Percentiles rank a stretch among this genome's conserved stretches.
These are phyloP conservation scores for Talaromyces sp. DNA, from an alignment of 2,329 filamentous ascomycete species.

Conservation along the genomic window DNA sequence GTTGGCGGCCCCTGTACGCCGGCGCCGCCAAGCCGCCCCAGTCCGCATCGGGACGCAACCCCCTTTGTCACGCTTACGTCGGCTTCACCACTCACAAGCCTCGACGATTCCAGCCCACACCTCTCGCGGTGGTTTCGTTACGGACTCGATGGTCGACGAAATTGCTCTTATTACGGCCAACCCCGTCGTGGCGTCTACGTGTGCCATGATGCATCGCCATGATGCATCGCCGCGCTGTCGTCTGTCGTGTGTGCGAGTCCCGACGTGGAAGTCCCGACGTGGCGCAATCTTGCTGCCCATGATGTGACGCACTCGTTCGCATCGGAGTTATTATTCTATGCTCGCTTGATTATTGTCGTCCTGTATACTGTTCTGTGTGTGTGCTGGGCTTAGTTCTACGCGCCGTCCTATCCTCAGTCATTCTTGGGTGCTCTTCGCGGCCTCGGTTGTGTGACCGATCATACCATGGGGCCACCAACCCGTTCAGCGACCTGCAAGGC, in stretches of 20 bases:
- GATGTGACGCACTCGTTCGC: background rate
- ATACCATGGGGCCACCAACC: background rate
- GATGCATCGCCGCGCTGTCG: background rate
- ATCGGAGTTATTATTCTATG: background rate
- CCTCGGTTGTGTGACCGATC: background rate
- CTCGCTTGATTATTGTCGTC: too few species aligned
- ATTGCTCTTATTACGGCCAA: background rate
- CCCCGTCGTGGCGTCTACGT: background rate
- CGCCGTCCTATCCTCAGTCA: background rate
- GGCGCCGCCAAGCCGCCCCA: background rate
- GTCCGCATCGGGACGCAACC: constrained; percentile 1
- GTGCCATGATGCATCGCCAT: background rate
- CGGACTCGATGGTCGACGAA: background rate
- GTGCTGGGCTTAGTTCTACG: too few species aligned
- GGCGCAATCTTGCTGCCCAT: background rate
- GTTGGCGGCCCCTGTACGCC: background rate
- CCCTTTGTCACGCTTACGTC: background rate
- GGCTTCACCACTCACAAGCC: background rate
- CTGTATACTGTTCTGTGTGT: too few species aligned
- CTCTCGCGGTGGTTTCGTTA: background rate
- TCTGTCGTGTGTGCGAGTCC: background rate
- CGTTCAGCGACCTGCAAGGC: background rate
- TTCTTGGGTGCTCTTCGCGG: background rate
- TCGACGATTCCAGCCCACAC: too few species aligned
- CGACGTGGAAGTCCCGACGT: background rate